phyloP scores from a whole-genome alignment of 495 filamentous ascomycete genomes.

The Podospora pseudoanserina region DNA sequence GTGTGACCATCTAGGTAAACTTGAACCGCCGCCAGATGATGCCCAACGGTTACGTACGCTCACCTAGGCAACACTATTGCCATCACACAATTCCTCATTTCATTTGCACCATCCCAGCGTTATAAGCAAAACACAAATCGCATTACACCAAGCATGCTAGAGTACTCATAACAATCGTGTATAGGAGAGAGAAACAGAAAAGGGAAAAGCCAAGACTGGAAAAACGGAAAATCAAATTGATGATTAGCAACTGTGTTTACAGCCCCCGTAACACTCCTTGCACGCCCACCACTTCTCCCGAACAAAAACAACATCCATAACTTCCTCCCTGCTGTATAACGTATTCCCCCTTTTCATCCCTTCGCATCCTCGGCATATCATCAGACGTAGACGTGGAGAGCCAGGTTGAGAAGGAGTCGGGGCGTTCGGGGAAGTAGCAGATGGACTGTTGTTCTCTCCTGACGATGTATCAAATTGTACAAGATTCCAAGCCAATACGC shows the following conservation, averaged over 20 bases:
- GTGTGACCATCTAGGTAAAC: not conserved
- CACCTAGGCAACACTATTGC: not conserved
- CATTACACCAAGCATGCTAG: constrained; percentile 3
- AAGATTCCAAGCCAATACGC: constrained; percentile 47
- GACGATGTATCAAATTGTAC: constrained; percentile 50
- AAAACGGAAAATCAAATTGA: constrained; percentile 20
- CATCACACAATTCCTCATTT: not conserved
- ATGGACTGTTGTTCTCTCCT: constrained; percentile 32
- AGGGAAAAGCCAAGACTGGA: not conserved
- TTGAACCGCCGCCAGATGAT: not conserved
- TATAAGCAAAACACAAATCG: not conserved
- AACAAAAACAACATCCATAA: constrained; percentile 8
- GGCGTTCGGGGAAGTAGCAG: constrained; percentile 24
- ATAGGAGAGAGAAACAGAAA: constrained; percentile 7
- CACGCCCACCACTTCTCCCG: not conserved
- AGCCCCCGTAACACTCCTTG: constrained; percentile 8
- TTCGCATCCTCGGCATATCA: constrained; percentile 2
- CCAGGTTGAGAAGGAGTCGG: not conserved
- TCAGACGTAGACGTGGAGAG: constrained; percentile 18
- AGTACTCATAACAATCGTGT: not conserved
- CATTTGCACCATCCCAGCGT: not conserved
- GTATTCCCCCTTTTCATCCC: not conserved
- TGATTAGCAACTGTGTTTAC: constrained; percentile 25
- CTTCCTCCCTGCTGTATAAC: not conserved
- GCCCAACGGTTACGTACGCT: not conserved